Evolutionary conservation across 225 moss, liverwort and hornwort species (phyloP), one percentile per base, ranked within the genome.

Genomic region (Takakia lepidozioides): DNA sequence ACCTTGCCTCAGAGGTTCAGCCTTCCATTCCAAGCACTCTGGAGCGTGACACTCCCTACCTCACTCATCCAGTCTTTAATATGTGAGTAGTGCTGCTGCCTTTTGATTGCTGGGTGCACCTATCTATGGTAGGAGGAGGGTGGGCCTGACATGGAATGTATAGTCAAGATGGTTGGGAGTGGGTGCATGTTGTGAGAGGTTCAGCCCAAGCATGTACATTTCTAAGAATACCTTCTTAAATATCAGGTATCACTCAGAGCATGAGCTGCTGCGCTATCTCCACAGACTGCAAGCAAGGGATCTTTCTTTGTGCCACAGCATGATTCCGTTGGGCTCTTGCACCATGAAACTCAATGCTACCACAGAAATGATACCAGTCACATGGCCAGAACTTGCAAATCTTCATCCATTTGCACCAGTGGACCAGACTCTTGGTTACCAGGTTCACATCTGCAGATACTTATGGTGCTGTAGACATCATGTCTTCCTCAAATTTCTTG

Each of bases 321-420:
- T 95, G 95, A 95, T 95, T 58, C 90, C 95, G 4, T 71, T 95
- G 56, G 95, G 95, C 17, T 90, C 90, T 27, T 95, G 95, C 69
- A 95, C 95, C 43, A 95, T 95, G 90, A 95, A 95, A 66, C 59
- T 95, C 46, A 95, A 95, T 46, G 82, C 95, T 15, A 90, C 87
- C 6, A 79, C 91, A 15, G 95, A 95, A 73, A 95, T 95, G 95
- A 76, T 95, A 32, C 95, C 95, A 8, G 51, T 95, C 6, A 87
- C 90, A 10, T 95, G 84, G 87, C 95, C 95, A 16, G 95, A 95
- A 41, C 61, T 90, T 23, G 90, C 95, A 25, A 75, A 87, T 47
- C 52, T 95, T 19, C 90, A 95, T 57, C 93, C 93, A 39, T 95
- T 95, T 57, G 93, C 90, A 15, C 93, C 93, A 3, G 60, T 24